Evolutionary conservation across 768 basidiomycete genomes (phyloP), one percentile per base, ranked within the genome.

Genomic region (Leccinum olivaceopallidum): DNA sequence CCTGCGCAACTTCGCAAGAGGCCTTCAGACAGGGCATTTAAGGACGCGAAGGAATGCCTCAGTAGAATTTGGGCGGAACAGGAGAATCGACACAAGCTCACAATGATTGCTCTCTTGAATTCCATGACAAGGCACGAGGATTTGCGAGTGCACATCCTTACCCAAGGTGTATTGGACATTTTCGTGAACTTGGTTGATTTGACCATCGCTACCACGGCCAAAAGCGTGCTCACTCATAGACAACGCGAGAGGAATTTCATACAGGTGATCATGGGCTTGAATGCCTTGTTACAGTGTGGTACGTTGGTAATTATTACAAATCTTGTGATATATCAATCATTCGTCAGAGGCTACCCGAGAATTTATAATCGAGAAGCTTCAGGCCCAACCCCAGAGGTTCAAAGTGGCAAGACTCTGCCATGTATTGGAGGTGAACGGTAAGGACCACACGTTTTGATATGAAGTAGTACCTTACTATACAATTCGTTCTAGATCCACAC

Each of bases 231-330:
- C 18, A 42, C 18, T n/a, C 39, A 18, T 22, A 6, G 3, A 2
- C 34, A 53, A 28, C 30, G 34, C 0, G 56, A 20, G 13, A 53
- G 34, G 6, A 63, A 61, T 39, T 66, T 71, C n/a, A 52, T 51
- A 28, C 64, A 58, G 20, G 69, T 56, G 13, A 69, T 70, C 69
- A 63, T 64, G 3, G 63, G 67, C 32, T 32, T 70, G 48, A 60
- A 22, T 7, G 62, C 61, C 26, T 24, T 70, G n/a, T 32, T 65
- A 58, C 48, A 60, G 6, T 68, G 62, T 12, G 56, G 69, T 70
- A 6, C 32, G 69, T 61, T 28, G 10, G 3, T 26, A 22, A n/a
- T 44, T 4, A 12, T n/a, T n/a, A 36, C 24, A 1, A 18, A 30
- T 44, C 3, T 2, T 13, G 14, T 1, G 39, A 4, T 8, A 59